Percentiles rank a stretch among this genome's conserved stretches.
Evolutionary conservation across 106 monocot species (phyloP).

Genomic region (Allium fistulosum): DNA sequence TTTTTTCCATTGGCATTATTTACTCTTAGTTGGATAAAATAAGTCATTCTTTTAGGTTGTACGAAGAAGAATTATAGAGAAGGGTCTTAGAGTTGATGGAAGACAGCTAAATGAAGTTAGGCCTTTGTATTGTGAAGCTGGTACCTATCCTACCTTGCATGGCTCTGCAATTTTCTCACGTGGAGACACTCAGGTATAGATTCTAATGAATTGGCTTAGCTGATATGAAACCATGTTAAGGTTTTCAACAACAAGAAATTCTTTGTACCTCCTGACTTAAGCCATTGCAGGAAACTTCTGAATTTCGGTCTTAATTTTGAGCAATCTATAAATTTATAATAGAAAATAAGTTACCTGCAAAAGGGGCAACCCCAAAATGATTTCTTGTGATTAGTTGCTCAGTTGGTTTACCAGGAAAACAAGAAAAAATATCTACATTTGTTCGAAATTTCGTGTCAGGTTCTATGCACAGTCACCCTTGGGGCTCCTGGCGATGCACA

Average conservation of each 20-base stretch:
- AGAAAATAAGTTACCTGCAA: too few species aligned
- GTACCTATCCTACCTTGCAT: slow-evolving; percentile 71
- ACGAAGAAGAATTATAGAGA: slow-evolving; percentile 76
- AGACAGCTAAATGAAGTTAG: slow-evolving; percentile 91
- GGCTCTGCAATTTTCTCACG: slow-evolving; percentile 93
- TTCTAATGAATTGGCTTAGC: not conserved
- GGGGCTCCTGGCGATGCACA: slow-evolving; percentile 97
- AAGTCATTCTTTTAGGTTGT: slow-evolving; percentile 43
- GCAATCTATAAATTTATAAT: too few species aligned
- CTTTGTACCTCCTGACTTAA: too few species aligned
- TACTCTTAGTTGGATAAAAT: slow-evolving; percentile 3
- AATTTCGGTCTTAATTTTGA: too few species aligned
- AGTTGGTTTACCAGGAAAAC: too few species aligned
- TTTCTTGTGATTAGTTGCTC: too few species aligned
- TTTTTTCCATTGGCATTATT: not conserved
- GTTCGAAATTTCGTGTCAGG: slow-evolving; percentile 25
- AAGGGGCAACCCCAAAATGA: too few species aligned
- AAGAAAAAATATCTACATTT: too few species aligned
- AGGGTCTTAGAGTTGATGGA: slow-evolving; percentile 93
- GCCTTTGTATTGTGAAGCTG: slow-evolving; percentile 78
- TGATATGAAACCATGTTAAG: too few species aligned
- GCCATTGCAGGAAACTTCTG: too few species aligned
- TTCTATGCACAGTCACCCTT: slow-evolving; percentile 93
- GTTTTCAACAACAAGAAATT: too few species aligned
- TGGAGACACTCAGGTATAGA: slow-evolving; percentile 79